Conservation (phyloP, 2,329 filamentous ascomycete species). For the Pseudogymnoascus sp. region DNA sequence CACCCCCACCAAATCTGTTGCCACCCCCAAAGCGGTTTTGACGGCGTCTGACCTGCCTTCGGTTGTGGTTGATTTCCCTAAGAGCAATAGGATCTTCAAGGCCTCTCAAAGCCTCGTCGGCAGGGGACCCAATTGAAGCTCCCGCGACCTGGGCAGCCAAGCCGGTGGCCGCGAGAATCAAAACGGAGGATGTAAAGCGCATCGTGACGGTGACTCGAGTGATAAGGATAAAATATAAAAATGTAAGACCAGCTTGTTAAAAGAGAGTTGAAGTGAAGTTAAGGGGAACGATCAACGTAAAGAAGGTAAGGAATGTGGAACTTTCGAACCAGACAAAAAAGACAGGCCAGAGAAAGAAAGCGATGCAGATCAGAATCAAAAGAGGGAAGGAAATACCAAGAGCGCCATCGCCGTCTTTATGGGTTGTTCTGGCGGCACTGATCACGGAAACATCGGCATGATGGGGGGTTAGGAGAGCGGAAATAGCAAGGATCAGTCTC, state of each 20-base stretch:
- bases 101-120: not conserved
- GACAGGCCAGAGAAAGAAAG: conserved; percentile 5
- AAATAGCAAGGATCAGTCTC: conserved; percentile 5
- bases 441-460: conserved; percentile 8
- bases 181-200: conserved; percentile 2
- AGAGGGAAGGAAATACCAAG: conserved; percentile 11
- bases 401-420: conserved; percentile 9
- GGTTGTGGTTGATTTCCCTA: not conserved
- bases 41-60: conserved; percentile 1
- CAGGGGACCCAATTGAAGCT: conserved; percentile 2
- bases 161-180: conserved; percentile 2
- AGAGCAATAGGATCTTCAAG: not conserved
- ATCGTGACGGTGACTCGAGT: conserved; percentile 7
- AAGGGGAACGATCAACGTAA: conserved; percentile 10
- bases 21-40: conserved; percentile 3
- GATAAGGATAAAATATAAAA: not conserved
- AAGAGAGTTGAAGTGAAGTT: not conserved
- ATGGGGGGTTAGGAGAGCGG: not conserved
- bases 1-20: not conserved
- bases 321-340: conserved; percentile 9
- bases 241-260: conserved; percentile 10
- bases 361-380: not conserved
- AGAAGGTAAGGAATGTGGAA: conserved; percentile 9
- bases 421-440: not conserved
- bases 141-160: conserved; percentile 2